A percentile compares a stretch with the other conserved stretches of the same genome.
Evolutionary conservation across 2,329 filamentous ascomycete genomes (phyloP).

Genomic region (Phaeoacremonium minimum): DNA sequence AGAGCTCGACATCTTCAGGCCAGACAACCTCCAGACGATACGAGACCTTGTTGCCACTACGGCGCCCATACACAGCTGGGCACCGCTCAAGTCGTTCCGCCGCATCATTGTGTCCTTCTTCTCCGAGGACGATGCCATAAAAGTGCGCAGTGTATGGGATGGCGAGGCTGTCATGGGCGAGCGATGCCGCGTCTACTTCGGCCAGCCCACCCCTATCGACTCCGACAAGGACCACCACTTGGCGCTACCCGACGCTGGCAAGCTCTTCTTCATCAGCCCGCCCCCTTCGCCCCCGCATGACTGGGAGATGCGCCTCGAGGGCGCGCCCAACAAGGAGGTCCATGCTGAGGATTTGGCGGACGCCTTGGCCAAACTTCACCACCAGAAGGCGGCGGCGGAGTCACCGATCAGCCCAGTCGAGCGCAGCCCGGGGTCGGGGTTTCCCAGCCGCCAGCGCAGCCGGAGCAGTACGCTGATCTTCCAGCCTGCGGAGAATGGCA

Average conservation of each 20-base stretch:
- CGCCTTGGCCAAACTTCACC: slow-evolving; percentile 58
- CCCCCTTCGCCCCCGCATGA: slow-evolving; percentile 64
- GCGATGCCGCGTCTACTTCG: slow-evolving; percentile 65
- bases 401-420: slow-evolving; percentile 22
- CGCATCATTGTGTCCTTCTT: slow-evolving; percentile 79
- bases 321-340: slow-evolving; percentile 65
- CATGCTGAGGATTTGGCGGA: slow-evolving; percentile 66
- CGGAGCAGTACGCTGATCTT: slow-evolving; percentile 64
- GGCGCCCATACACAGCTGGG: slow-evolving; percentile 73
- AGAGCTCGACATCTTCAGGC: slow-evolving; percentile 67
- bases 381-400: slow-evolving; percentile 21
- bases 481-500: slow-evolving; percentile 52
- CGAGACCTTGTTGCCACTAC: slow-evolving; percentile 65
- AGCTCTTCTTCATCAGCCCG: slow-evolving; percentile 70
- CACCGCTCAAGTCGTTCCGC: slow-evolving; percentile 76
- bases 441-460: slow-evolving; percentile 34
- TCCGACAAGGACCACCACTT: slow-evolving; percentile 50
- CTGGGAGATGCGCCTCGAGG: slow-evolving; percentile 65
- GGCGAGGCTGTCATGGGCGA: slow-evolving; percentile 69
- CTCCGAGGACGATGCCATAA: slow-evolving; percentile 63
- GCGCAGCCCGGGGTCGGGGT: slow-evolving; percentile 10
- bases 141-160: slow-evolving; percentile 69
- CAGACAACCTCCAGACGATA: slow-evolving; percentile 70
- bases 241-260: slow-evolving; percentile 63
- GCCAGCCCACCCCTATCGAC: slow-evolving; percentile 52